Evolutionary conservation across 2,329 filamentous ascomycete genomes (phyloP), one percentile per base, ranked within the genome.

Genomic region (Fusarium xylarioides): DNA sequence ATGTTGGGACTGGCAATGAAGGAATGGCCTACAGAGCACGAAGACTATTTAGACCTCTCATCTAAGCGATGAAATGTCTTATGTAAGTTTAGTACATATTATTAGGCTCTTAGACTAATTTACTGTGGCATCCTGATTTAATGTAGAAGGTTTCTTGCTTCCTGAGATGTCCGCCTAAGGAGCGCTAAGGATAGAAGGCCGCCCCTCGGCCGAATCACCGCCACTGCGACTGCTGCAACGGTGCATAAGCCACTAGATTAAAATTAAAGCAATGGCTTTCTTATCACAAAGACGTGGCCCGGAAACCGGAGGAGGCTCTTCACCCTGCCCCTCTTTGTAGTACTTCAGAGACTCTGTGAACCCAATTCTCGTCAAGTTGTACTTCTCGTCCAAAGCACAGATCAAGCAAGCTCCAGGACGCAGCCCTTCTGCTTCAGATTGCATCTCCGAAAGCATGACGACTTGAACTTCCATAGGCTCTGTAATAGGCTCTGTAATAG

Each of bases 301-400:
- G 1, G 26, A 42, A 21, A 50, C 11, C 1, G 49, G 60, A 11
- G 60, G 50, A 5, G 50, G n/a, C 21, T 18, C 23, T 11, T 11
- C 23, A 1, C 11, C 30, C 0, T 34, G 4, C 1, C 23, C 43
- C 11, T 44, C 43, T 7, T 34, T 28, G 30, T 26, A 35, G 2
- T 30, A 44, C 21, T 21, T 37, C 5, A 57, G 23, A 34, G 26
- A 43, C n/a, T 66, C 63, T 1, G 43, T 58, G 16, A 66, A 44
- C 0, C 63, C 60, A 19, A 66, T 38, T 4, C 63, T 57, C 7
- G 37, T 66, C 26, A 66, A 18, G 18, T 43, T 23, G 5, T 66
- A 44, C 15, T 43, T 65, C 19, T 66, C 50, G n/a, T 66, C 43
- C n/a, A 66, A 15, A 34, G 43, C 50, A 30, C 61, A 66, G 3